Evolutionary conservation across 139 green algal genomes (phyloP), one percentile per base, ranked within the genome.

Genomic region (Edaphochlamys debaryana): DNA sequence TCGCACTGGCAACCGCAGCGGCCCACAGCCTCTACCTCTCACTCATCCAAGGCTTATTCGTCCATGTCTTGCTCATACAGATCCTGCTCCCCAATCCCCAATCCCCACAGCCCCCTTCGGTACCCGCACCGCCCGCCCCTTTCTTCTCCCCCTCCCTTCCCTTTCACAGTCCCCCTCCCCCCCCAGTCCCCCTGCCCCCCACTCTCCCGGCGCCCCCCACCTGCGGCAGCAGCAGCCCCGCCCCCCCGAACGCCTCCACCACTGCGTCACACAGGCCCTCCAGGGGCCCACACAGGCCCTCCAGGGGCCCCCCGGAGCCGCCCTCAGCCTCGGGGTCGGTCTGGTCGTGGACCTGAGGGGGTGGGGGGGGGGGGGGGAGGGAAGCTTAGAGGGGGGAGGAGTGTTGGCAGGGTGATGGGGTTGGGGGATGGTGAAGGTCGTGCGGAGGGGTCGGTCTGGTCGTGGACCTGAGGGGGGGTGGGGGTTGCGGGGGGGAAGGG

Each of bases 261-360:
- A 92, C 52, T 67, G 86, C 42, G 36, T 87, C 83, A 41, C 84
- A 91, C 66, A 92, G 73, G 70, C 89, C 80, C 72, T 87, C 68
- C 84, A 93, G 64, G 79, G 81, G 38, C 52, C n/a, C 83, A 41
- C 84, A 91, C 66, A 92, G 73, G 70, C 89, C 80, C 72, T 87
- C 68, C 84, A 93, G 64, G 79, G 81, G 38, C 52, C n/a, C n/a
- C n/a, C n/a, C n/a, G n/a, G n/a, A n/a, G n/a, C n/a, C n/a, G n/a
- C n/a, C n/a, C n/a, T n/a, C n/a, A 67, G 64, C 58, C 79, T 9
- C 45, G 75, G n/a, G 29, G 76, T 81, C n/a, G n/a, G n/a, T n/a
- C 56, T 76, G 36, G 30, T 85, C 75, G 0, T 79, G 48, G 32
- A 87, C 80, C 80, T 85, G 79, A 13, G 9, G 45, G 45, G 45